Conservation (phyloP, 768 basidiomycete genomes). For the Kockovaella imperatae region DNA sequence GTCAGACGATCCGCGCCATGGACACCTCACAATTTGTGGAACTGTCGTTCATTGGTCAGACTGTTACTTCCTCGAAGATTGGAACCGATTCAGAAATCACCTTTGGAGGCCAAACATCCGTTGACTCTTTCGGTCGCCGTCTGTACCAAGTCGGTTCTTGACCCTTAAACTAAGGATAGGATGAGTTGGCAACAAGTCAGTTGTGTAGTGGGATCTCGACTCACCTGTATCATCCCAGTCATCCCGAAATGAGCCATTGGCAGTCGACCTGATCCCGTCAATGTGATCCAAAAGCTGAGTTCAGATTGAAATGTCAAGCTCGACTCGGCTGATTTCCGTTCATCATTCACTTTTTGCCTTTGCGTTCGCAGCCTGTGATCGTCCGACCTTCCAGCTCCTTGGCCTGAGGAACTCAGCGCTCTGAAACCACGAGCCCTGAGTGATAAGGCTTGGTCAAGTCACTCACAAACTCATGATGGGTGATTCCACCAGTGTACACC, state of each 20-base stretch:
- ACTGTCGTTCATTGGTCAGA: conserved; percentile 9
- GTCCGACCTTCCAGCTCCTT: conserved; percentile 49
- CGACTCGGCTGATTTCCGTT: background rate
- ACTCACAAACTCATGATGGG: conserved; percentile 59
- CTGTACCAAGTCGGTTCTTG: conserved; percentile 44
- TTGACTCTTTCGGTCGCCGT: conserved; percentile 27
- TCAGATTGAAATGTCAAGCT: background rate
- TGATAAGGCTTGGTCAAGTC: conserved; percentile 7
- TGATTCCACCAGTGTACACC: conserved; percentile 54
- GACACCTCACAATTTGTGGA: conserved; percentile 29
- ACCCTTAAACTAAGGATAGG: conserved; percentile 31
- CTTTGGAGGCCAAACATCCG: conserved; percentile 38
- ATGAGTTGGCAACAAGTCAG: background rate
- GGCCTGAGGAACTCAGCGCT: conserved; percentile 46
- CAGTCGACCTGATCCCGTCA: conserved; percentile 56
- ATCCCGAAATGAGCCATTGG: conserved; percentile 77
- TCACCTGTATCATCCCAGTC: conserved; percentile 74
- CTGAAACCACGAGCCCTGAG: background rate
- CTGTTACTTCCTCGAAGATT: background rate
- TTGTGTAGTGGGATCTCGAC: background rate
- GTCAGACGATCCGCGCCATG: background rate
- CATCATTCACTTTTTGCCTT: conserved; percentile 43
- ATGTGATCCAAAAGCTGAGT: conserved; percentile 52
- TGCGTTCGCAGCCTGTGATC: conserved; percentile 39
- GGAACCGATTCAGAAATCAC: conserved; percentile 15